phyloP scores from a whole-genome alignment of 345 rosid genomes.

The Citropsis articulata region DNA sequence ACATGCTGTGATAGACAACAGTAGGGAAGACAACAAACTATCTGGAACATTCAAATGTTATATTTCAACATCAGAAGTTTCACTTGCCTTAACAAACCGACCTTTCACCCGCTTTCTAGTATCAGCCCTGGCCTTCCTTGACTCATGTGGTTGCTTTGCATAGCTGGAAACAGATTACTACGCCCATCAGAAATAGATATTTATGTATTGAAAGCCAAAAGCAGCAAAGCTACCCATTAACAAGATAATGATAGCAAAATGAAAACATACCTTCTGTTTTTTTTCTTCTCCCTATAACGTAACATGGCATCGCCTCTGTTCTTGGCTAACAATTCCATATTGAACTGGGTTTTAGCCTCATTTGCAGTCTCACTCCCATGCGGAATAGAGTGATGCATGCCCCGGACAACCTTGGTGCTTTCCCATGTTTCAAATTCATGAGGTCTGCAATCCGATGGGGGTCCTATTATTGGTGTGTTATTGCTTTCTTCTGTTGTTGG shows the following conservation, averaged over 20 bases:
- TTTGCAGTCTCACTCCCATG: neutral
- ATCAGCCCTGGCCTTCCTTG: constrained; percentile 42
- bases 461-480: neutral
- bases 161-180: constrained; percentile 18
- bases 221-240: neutral
- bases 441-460: neutral
- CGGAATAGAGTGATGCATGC: neutral
- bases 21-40: neutral
- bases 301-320: constrained; percentile 35
- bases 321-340: constrained; percentile 18
- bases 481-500: constrained; percentile 2
- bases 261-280: constrained; percentile 22
- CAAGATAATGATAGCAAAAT: neutral
- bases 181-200: neutral
- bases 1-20: neutral
- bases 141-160: constrained; percentile 36
- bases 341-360: neutral
- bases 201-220: neutral
- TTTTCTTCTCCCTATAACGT: constrained; percentile 42
- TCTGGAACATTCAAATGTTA: neutral
- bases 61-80: constrained; percentile 5
- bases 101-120: constrained; percentile 39
- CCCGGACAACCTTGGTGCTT: neutral
- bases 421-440: neutral
- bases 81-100: constrained; percentile 21